Conservation (phyloP, 1,139 yeast genomes). For the Suzukiozyma palmioleophila region DNA sequence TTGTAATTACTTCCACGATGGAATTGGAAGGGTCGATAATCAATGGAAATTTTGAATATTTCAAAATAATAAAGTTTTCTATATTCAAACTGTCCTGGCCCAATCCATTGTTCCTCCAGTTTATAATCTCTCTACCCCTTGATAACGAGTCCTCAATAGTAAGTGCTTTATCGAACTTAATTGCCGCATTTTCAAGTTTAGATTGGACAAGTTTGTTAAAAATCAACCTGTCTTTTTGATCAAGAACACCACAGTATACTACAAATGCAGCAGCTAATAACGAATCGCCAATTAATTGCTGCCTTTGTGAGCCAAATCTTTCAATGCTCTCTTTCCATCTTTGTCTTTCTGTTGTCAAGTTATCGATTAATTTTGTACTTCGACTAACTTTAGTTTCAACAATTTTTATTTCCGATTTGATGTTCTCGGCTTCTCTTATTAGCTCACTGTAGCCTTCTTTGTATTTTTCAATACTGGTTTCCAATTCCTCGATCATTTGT, state of each 20-base stretch:
- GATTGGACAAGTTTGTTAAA: constrained; percentile 39
- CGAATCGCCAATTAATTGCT: constrained; percentile 58
- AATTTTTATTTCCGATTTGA: constrained; percentile 62
- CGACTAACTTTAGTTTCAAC: constrained; percentile 63
- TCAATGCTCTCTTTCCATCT: constrained; percentile 67
- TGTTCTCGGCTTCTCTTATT: constrained; percentile 73
- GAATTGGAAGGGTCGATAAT: constrained; percentile 71
- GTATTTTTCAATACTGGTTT: constrained; percentile 61
- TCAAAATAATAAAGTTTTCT: constrained; percentile 60
- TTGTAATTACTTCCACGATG: constrained; percentile 37
- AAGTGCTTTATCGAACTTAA: constrained; percentile 39
- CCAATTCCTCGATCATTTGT: constrained; percentile 76
- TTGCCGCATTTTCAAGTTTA: constrained; percentile 30
- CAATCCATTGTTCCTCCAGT: constrained; percentile 54
- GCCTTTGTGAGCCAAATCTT: constrained; percentile 45
- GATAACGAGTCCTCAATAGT: constrained; percentile 33
- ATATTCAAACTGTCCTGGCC: constrained; percentile 60
- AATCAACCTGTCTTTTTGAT: constrained; percentile 45
- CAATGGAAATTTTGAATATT: constrained; percentile 41
- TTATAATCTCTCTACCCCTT: constrained; percentile 34
- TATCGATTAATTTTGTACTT: constrained; percentile 59
- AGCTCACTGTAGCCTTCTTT: constrained; percentile 66
- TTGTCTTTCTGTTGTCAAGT: constrained; percentile 61
- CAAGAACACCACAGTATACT: constrained; percentile 59
- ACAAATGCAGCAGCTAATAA: constrained; percentile 58